Conservation (phyloP, 352 stramenopile genomes). For the Pythium apleroticum region DNA sequence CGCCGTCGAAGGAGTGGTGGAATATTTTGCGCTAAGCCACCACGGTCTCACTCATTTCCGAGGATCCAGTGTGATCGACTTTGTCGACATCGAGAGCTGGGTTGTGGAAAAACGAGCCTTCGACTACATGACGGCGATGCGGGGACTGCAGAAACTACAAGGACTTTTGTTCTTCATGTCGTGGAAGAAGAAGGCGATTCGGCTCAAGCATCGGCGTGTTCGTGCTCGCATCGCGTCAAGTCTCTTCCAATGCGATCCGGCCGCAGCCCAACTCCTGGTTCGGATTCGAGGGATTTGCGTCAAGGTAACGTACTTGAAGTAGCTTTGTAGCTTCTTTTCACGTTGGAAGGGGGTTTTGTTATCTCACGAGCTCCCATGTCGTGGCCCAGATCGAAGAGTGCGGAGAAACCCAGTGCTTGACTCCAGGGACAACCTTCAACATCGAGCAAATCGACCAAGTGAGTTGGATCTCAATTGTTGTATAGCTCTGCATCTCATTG, state of each 20-base stretch:
- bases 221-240: slow-evolving; percentile 39
- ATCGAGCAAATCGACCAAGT: slow-evolving; percentile 1
- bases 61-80: slow-evolving; percentile 41
- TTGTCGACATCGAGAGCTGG: slow-evolving; percentile 52
- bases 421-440: neutral
- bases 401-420: neutral
- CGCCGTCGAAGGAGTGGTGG: slow-evolving; percentile 27
- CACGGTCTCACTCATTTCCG: slow-evolving; percentile 59
- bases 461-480: neutral
- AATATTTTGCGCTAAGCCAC: slow-evolving; percentile 63
- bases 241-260: slow-evolving; percentile 49
- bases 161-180: slow-evolving; percentile 75
- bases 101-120: slow-evolving; percentile 72
- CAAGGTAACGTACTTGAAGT: slow-evolving; percentile 31
- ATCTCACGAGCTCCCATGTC: neutral
- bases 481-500: no score
- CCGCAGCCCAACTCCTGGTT: slow-evolving; percentile 38
- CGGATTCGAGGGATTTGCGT: slow-evolving; percentile 31
- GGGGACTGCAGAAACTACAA: slow-evolving; percentile 58
- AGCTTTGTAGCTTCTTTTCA: no score
- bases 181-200: slow-evolving; percentile 61
- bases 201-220: slow-evolving; percentile 39
- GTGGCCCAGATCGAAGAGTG: slow-evolving; percentile 6
- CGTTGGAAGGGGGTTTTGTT: neutral
- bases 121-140: slow-evolving; percentile 70